Evolutionary conservation across 768 basidiomycete species (phyloP).

Genomic region (Termitomyces sp.): DNA sequence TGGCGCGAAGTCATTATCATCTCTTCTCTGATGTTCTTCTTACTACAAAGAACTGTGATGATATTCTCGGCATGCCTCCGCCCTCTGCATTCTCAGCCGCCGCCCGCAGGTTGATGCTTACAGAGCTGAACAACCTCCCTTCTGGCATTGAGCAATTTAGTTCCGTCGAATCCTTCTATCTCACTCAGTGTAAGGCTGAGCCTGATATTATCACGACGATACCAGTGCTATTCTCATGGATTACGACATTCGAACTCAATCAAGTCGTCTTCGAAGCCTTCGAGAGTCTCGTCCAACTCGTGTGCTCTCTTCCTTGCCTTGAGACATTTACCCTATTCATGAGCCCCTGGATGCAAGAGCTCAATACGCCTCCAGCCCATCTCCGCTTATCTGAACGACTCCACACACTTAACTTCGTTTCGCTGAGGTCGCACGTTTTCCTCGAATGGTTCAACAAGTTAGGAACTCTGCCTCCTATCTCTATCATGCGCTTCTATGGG

Average conservation of each 20-base stretch:
- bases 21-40: slow-evolving; percentile 11
- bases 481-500: slow-evolving; percentile 7
- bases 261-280: slow-evolving; percentile 7
- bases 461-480: slow-evolving; percentile 3
- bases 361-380: background rate
- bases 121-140: background rate
- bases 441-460: slow-evolving; percentile 10
- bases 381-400: slow-evolving; percentile 5
- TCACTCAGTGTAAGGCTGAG: background rate
- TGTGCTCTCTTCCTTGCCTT: slow-evolving; percentile 9
- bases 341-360: slow-evolving; percentile 7
- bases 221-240: slow-evolving; percentile 5
- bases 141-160: slow-evolving; percentile 5
- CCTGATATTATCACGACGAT: background rate
- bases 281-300: slow-evolving; percentile 3
- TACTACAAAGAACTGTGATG: background rate
- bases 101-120: slow-evolving; percentile 9
- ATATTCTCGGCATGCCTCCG: background rate
- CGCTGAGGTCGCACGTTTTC: slow-evolving; percentile 3
- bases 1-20: slow-evolving; percentile 8
- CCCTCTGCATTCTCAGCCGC: slow-evolving; percentile 5
- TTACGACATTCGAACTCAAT: slow-evolving; percentile 12
- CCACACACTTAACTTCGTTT: slow-evolving; percentile 9
- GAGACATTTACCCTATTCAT: slow-evolving; percentile 8
- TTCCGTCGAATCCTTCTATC: slow-evolving; percentile 6